These are phyloP conservation scores for Strobilomyces confusus DNA, from an alignment of 768 basidiomycete genomes.

Conservation along the genomic window DNA sequence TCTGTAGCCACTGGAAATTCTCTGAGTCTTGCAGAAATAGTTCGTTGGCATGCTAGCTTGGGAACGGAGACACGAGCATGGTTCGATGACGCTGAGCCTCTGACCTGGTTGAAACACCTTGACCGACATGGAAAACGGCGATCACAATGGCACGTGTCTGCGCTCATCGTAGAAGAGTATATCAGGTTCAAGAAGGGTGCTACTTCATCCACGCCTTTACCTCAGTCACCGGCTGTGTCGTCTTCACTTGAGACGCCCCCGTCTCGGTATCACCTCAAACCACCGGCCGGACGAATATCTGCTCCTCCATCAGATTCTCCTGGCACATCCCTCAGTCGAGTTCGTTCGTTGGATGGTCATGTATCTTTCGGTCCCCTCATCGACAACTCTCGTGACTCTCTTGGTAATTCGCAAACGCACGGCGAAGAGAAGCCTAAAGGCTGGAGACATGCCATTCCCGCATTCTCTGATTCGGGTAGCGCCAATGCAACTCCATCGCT, in stretches of 20 bases:
- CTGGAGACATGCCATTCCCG: constrained; percentile 29
- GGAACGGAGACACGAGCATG: constrained; percentile 44
- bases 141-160: constrained; percentile 61
- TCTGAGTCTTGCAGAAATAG: constrained; percentile 47
- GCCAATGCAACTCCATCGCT: constrained; percentile 34
- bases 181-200: constrained; percentile 37
- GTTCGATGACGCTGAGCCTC: constrained; percentile 62
- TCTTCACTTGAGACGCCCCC: constrained; percentile 15
- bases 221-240: constrained; percentile 11
- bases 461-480: constrained; percentile 31
- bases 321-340: constrained; percentile 37
- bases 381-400: constrained; percentile 44
- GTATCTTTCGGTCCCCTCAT: constrained; percentile 57
- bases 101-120: constrained; percentile 70
- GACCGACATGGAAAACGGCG: constrained; percentile 43
- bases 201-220: constrained; percentile 10
- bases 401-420: constrained; percentile 44
- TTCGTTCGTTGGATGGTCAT: constrained; percentile 43
- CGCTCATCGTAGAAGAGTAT: constrained; percentile 67
- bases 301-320: constrained; percentile 38
- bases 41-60: constrained; percentile 59
- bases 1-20: constrained; percentile 30
- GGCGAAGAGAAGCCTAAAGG: constrained; percentile 32
- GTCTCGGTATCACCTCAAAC: constrained; percentile 11
- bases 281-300: constrained; percentile 17